phyloP scores from a whole-genome alignment of 228 moss, liverwort and hornwort genomes.

The Sphagnum fallax region DNA sequence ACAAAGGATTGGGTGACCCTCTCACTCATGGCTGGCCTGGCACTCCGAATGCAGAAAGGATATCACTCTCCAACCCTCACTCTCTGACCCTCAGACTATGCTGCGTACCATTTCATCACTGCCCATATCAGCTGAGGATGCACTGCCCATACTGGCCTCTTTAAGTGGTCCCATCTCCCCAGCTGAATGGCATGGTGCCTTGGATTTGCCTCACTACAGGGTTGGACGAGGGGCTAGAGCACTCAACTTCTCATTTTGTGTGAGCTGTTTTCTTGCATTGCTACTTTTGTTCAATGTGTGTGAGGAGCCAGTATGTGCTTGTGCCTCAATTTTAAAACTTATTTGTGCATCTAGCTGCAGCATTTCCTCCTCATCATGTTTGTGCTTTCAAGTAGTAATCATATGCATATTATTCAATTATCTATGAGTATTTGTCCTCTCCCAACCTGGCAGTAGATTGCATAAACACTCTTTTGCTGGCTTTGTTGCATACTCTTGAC shows the following conservation, averaged over 20 bases:
- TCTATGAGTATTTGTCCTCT: too few relatives aligned
- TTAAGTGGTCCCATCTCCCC: constrained; percentile 53
- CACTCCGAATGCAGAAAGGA: constrained; percentile 45
- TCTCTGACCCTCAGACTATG: constrained; percentile 32
- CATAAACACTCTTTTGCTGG: too few relatives aligned
- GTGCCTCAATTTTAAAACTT: too few relatives aligned
- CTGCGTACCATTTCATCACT: constrained; percentile 72
- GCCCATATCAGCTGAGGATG: constrained; percentile 87
- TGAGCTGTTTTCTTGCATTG: constrained; percentile 8
- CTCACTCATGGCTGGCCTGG: constrained; percentile 91
- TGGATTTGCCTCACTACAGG: constrained; percentile 49
- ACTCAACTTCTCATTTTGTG: constrained; percentile 68
- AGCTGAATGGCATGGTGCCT: constrained; percentile 60
- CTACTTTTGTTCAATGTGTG: too few relatives aligned
- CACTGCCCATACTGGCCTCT: constrained; percentile 56
- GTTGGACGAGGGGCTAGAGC: constrained; percentile 76
- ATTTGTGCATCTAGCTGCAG: too few relatives aligned
- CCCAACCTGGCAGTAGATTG: too few relatives aligned
- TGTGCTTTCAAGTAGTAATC: too few relatives aligned
- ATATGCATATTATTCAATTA: too few relatives aligned
- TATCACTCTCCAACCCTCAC: constrained; percentile 36
- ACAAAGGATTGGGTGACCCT: constrained; percentile 66
- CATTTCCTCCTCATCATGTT: too few relatives aligned
- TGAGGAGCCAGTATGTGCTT: too few relatives aligned
- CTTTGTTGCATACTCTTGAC: too few relatives aligned